Conservation (phyloP, 345 rosid species). For the Camelina hispida region DNA sequence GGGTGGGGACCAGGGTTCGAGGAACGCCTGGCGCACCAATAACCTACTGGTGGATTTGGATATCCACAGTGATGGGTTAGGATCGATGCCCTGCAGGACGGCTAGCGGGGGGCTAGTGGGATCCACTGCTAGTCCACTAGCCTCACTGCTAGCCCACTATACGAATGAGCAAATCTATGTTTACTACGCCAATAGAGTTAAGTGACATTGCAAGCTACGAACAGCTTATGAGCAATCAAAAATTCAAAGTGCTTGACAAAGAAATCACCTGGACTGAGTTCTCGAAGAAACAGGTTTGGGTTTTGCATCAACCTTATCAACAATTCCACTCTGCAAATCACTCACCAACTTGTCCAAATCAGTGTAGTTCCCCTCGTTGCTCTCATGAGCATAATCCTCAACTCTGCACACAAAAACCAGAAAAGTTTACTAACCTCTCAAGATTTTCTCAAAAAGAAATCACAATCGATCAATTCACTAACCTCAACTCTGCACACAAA, state of each 20-base stretch:
- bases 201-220: background rate
- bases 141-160: too few species aligned
- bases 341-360: constrained; percentile 63
- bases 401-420: constrained; percentile 47
- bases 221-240: background rate
- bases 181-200: background rate
- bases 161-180: background rate
- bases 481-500: too few species aligned
- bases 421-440: background rate
- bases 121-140: too few species aligned
- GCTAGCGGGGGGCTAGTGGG: too few species aligned
- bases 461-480: background rate
- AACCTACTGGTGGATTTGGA: too few species aligned
- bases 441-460: constrained; percentile 12
- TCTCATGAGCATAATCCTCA: constrained; percentile 58
- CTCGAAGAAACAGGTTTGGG: constrained; percentile 43
- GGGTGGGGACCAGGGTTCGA: too few species aligned
- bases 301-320: constrained; percentile 53
- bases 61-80: too few species aligned
- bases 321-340: constrained; percentile 52
- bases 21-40: too few species aligned
- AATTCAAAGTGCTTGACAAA: background rate
- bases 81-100: too few species aligned
- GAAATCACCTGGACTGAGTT: constrained; percentile 46
- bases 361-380: constrained; percentile 51